Evolutionary conservation across 2,329 filamentous ascomycete species (phyloP), one percentile per base, ranked within the genome.

Genomic region (Colletotrichum paranaense): DNA sequence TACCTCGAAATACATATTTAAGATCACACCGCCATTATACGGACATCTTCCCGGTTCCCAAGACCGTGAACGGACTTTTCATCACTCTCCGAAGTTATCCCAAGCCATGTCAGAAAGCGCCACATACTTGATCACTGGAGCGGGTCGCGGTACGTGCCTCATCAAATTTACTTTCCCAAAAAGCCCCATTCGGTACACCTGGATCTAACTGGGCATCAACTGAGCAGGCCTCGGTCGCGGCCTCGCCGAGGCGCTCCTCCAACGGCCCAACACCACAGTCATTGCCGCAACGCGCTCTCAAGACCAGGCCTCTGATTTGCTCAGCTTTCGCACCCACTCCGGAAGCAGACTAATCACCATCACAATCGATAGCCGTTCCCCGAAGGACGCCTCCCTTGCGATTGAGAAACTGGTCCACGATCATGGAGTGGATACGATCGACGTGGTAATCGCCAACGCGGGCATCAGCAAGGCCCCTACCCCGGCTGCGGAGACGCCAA

Each of bases 191-290:
- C 19, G 19, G 7, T 19, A n/a, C 2, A 19, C 6, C 19, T 46
- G 16, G 42, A 46, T 46, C 42, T 46, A 9, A 46, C 42, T 46
- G 19, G 42, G 6, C 42, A 46, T 19, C 4, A n/a, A 46, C 42
- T 46, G 42, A 46, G 42, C 42, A 46, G 83, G 83, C 62, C 73
- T 86, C 3, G 83, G 84, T 8, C 74, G 72, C 24, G 82, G 79
- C 0, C 75, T 85, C 8, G 49, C 82, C 3, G 68, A 78, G 59
- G 77, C 73, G 7, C 84, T 82, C 75, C 81, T 86, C 1, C 82
- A 85, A 26, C 85, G 87, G 56, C 86, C 89, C 77, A 89, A 92
- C 81, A 89, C 92, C 80, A 88, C 79, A 5, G 78, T 84, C 65
- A 84, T 85, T n/a, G 84, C 84, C 32, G 79, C 78, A 2, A 81